phyloP scores from a whole-genome alignment of 2,329 filamentous ascomycete species.

The Colletotrichum phormii region DNA sequence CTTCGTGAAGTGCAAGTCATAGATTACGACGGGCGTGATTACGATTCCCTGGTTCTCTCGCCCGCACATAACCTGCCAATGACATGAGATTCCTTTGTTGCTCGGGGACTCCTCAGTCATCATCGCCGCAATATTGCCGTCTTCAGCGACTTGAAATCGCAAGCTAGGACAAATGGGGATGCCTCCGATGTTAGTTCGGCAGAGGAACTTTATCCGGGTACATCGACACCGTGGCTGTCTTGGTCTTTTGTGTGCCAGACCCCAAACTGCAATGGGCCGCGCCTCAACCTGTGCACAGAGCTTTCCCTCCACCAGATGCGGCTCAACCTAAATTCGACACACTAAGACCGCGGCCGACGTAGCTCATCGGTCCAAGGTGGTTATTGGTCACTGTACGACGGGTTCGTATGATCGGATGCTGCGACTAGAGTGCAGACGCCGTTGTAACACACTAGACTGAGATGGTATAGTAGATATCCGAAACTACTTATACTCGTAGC shows the following conservation, averaged over 20 bases:
- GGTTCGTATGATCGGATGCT: background rate
- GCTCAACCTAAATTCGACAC: background rate
- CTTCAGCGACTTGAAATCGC: slow-evolving; percentile 4
- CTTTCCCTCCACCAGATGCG: background rate
- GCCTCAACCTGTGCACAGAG: background rate
- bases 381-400: background rate
- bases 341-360: background rate
- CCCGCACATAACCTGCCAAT: too few relatives aligned
- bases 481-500: background rate
- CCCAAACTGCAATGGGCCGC: too few relatives aligned
- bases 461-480: background rate
- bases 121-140: background rate
- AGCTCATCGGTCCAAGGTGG: background rate
- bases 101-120: background rate
- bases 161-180: background rate
- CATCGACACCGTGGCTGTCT: background rate
- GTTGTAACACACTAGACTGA: background rate
- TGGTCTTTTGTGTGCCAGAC: background rate
- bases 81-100: background rate
- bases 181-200: background rate
- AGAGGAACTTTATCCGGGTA: slow-evolving; percentile 8
- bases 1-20: background rate
- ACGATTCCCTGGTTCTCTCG: background rate
- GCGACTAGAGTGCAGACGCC: background rate
- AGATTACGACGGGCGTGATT: background rate